Evolutionary conservation across 2,329 filamentous ascomycete genomes (phyloP), one percentile per base, ranked within the genome.

Genomic region (Alternaria sp.): DNA sequence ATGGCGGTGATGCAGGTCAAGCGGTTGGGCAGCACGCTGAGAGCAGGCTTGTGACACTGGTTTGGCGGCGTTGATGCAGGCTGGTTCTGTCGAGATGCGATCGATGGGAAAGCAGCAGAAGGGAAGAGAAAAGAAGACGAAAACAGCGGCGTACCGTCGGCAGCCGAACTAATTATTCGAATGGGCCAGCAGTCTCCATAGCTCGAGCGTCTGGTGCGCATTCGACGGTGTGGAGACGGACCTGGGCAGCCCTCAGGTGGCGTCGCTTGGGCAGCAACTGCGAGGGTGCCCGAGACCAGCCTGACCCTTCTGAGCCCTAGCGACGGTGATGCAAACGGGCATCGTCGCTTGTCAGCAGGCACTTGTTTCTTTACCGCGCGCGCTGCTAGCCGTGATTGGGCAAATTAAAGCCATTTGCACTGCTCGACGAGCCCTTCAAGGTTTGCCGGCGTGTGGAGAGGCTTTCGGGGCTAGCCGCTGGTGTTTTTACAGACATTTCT

Each of bases 1-100:
- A 28, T 65, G 57, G 63, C 69, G 59, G 67, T 63, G 56, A 60
- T 76, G 74, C 74, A 76, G 72, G 73, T 77, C 73, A 75, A 71
- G 61, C 69, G 65, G 74, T 73, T 71, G 75, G 73, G 74, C 71
- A 63, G 62, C 64, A 61, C 65, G 46, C 51, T 58, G 40, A 61
- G 52, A 49, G 54, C 49, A 21, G 49, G 49, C 49, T 32, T 15
- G 49, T 51, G 28, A 36, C 49, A 30, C 49, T 52, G 49, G 30
- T n/a, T 25, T 52, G 58, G 51, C 43, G 57, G 36, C 6, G 28
- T 32, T 43, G 40, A 25, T n/a, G 56, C 36, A 40, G 50, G 49
- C 28, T 23, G 40, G 30, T n/a, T 32, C 44, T 11, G 57, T 58
- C 32, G 61, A 61, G 62, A 43, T 65, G 66, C 57, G 65, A 40